A percentile compares a stretch with the other conserved stretches of the same genome.
phyloP scores from a whole-genome alignment of 441 rosid genomes.

The Erodium moschatum region DNA sequence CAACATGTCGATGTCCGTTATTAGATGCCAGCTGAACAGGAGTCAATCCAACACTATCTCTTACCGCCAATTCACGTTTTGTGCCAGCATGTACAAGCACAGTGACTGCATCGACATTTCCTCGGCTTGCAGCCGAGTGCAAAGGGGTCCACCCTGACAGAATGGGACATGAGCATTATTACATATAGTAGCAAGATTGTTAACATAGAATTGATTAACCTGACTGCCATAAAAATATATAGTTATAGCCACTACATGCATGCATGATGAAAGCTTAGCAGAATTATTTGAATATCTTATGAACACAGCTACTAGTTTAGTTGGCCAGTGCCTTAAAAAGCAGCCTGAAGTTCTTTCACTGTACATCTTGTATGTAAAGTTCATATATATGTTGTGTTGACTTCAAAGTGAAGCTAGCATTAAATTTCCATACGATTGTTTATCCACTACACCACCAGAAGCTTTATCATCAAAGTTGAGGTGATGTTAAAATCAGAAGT shows the following conservation, averaged over 20 bases:
- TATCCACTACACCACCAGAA: no score
- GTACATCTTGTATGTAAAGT: no score
- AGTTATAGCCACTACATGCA: background rate
- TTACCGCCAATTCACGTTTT: slow-evolving; percentile 54
- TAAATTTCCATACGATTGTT: no score
- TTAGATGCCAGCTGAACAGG: slow-evolving; percentile 81
- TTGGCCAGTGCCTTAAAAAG: no score
- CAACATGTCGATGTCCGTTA: slow-evolving; percentile 84
- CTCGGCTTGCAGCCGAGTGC: slow-evolving; percentile 85
- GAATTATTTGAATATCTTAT: background rate
- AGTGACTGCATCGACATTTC: slow-evolving; percentile 68
- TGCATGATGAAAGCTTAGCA: no score
- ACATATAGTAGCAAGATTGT: background rate
- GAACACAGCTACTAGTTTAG: no score
- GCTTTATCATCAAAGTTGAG: no score
- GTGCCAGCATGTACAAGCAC: slow-evolving; percentile 83
- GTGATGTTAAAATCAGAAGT: background rate
- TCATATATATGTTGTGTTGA: no score
- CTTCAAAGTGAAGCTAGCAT: no score
- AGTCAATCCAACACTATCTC: slow-evolving; percentile 76
- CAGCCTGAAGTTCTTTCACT: no score
- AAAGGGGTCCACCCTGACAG: slow-evolving; percentile 83
- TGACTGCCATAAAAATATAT: background rate
- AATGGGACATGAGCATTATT: slow-evolving; percentile 20
- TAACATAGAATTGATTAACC: background rate